phyloP scores from a whole-genome alignment of 345 rosid genomes.

The Rhodamnia argentea region DNA sequence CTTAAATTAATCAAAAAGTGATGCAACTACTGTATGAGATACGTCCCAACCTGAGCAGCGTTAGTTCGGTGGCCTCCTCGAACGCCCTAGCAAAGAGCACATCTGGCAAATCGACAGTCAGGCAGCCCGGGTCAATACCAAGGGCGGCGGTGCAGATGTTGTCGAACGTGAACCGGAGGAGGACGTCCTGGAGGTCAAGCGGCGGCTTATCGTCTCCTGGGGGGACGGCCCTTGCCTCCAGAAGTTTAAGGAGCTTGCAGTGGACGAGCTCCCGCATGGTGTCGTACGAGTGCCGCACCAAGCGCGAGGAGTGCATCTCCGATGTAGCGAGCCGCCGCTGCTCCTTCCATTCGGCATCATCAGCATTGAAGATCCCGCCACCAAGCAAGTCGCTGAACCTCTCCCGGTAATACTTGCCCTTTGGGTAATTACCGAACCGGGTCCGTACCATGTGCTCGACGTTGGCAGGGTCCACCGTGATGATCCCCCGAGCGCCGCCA shows the following conservation, averaged over 20 bases:
- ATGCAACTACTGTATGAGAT: neutral
- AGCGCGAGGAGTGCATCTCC: constrained; percentile 59
- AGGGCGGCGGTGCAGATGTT: constrained; percentile 58
- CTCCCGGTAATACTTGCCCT: constrained; percentile 53
- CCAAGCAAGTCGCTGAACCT: constrained; percentile 60
- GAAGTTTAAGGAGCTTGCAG: constrained; percentile 41
- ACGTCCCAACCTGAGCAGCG: constrained; percentile 30
- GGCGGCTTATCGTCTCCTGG: constrained; percentile 6
- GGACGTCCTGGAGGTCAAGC: constrained; percentile 69
- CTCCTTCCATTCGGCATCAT: constrained; percentile 54
- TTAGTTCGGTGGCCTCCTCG: constrained; percentile 69
- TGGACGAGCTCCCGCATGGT: constrained; percentile 42
- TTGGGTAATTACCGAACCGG: constrained; percentile 61
- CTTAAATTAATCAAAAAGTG: neutral
- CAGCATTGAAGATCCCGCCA: constrained; percentile 61
- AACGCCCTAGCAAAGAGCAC: constrained; percentile 72
- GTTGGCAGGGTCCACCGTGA: constrained; percentile 44
- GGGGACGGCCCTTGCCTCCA: constrained; percentile 21
- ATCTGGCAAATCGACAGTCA: constrained; percentile 38
- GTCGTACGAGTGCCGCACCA: constrained; percentile 30
- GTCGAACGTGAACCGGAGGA: constrained; percentile 67
- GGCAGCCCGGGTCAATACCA: constrained; percentile 66
- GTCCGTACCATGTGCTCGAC: constrained; percentile 59
- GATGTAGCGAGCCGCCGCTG: constrained; percentile 37
- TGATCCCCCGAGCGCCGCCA: constrained; percentile 41